Evolutionary conservation across 208 protist genomes (phyloP).

Genomic region (Trypanosoma cruzi): DNA sequence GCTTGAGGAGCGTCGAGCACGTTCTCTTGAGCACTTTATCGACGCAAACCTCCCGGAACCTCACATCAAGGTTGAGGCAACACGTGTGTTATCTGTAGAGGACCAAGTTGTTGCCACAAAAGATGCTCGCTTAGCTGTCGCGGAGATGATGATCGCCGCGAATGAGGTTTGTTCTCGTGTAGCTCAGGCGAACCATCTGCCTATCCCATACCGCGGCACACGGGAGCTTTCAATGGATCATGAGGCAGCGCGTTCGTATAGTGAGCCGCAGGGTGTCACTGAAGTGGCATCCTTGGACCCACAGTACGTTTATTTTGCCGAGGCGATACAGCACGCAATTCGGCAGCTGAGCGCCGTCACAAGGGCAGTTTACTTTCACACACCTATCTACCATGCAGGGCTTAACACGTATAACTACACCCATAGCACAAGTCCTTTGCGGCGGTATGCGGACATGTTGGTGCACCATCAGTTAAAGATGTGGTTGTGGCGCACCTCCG

Average conservation of each 20-base stretch:
- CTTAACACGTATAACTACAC: slow-evolving; percentile 83
- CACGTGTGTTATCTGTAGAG: slow-evolving; percentile 58
- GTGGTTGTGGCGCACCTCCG: slow-evolving; percentile 46
- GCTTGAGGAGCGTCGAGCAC: slow-evolving; percentile 42
- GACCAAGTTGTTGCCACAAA: slow-evolving; percentile 83
- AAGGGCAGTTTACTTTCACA: slow-evolving; percentile 80
- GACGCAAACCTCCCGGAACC: slow-evolving; percentile 77
- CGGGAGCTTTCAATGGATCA: slow-evolving; percentile 77
- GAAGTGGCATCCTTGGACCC: slow-evolving; percentile 54
- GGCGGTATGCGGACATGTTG: slow-evolving; percentile 90
- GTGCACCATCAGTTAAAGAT: slow-evolving; percentile 92
- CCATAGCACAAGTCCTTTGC: slow-evolving; percentile 87
- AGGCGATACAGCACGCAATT: slow-evolving; percentile 71
- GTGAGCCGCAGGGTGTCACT: slow-evolving; percentile 63
- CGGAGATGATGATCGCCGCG: slow-evolving; percentile 92
- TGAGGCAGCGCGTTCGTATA: slow-evolving; percentile 58
- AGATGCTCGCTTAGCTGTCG: slow-evolving; percentile 80
- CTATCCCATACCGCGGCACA: slow-evolving; percentile 85
- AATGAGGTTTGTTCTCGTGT: slow-evolving; percentile 92
- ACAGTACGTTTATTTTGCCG: slow-evolving; percentile 61
- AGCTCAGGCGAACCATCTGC: slow-evolving; percentile 67
- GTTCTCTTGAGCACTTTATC: slow-evolving; percentile 34
- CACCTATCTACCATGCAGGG: slow-evolving; percentile 72
- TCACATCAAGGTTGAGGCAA: slow-evolving; percentile 63
- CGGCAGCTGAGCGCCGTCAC: slow-evolving; percentile 76